phyloP scores from a whole-genome alignment of 1,139 yeast genomes.

The Pneumocystis sp. region DNA sequence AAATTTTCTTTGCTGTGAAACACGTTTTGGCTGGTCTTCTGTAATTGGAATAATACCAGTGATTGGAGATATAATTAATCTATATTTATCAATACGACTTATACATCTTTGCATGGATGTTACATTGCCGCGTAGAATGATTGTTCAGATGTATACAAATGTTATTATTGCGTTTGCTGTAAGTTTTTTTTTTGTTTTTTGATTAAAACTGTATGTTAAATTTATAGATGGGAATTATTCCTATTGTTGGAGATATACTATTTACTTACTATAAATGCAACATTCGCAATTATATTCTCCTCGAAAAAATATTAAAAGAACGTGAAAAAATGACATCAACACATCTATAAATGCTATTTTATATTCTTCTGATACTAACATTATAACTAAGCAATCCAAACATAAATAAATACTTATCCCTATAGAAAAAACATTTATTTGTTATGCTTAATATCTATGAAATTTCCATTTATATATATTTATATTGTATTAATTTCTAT shows the following conservation, averaged over 20 bases:
- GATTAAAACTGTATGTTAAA: background rate
- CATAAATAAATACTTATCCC: background rate
- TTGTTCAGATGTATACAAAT: constrained; percentile 43
- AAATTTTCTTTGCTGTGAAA: constrained; percentile 7
- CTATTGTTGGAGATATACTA: constrained; percentile 45
- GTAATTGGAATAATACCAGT: constrained; percentile 60
- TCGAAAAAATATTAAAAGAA: constrained; percentile 29
- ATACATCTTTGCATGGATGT: constrained; percentile 38
- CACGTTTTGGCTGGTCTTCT: constrained; percentile 42
- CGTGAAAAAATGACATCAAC: background rate
- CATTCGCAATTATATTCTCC: constrained; percentile 49
- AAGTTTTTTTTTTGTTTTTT: constrained; percentile 34
- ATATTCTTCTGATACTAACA: background rate
- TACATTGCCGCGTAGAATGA: constrained; percentile 38
- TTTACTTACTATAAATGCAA: constrained; percentile 53
- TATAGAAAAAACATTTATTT: background rate
- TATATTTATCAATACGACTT: constrained; percentile 36
- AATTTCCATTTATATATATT: background rate
- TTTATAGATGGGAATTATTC: constrained; percentile 42
- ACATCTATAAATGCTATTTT: background rate
- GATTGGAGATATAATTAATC: constrained; percentile 42
- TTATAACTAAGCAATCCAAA: background rate
- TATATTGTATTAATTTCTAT: background rate
- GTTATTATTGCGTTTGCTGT: constrained; percentile 54
- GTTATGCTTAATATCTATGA: background rate